A percentile compares a stretch with the other conserved stretches of the same genome.
Conservation (phyloP, 495 filamentous ascomycete species). For the Neurospora tetraspora region DNA sequence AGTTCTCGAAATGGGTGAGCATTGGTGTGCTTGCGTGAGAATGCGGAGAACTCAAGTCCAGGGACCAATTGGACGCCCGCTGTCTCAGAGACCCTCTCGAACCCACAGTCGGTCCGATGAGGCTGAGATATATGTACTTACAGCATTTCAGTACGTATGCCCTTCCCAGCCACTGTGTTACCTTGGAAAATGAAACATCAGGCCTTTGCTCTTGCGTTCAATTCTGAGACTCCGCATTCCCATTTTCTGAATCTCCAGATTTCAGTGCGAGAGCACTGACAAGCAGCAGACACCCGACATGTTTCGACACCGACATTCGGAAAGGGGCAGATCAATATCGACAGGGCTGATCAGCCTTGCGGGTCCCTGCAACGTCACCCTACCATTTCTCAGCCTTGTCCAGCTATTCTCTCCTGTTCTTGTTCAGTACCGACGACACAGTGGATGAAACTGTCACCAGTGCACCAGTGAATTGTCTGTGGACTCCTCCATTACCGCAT, state of each 20-base stretch:
- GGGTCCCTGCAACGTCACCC: neutral
- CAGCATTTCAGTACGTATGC: neutral
- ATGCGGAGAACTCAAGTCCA: slow-evolving; percentile 17
- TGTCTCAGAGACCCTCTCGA: slow-evolving; percentile 13
- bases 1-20: neutral
- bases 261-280: neutral
- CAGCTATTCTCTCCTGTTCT: neutral
- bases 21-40: neutral
- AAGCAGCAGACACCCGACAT: neutral
- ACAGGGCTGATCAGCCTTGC: neutral
- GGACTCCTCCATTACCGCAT: neutral
- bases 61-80: slow-evolving; percentile 8
- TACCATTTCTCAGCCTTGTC: neutral
- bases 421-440: neutral
- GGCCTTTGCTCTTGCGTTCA: neutral
- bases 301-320: neutral
- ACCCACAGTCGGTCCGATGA: slow-evolving; percentile 25
- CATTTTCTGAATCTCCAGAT: neutral
- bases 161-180: neutral
- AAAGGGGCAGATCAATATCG: neutral
- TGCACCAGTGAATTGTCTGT: neutral
- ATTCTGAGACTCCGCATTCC: neutral
- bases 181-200: neutral
- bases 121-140: slow-evolving; percentile 9
- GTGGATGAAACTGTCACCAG: neutral